Evolutionary conservation across 106 monocot genomes (phyloP).

Genomic region (Agapanthus africanus): DNA sequence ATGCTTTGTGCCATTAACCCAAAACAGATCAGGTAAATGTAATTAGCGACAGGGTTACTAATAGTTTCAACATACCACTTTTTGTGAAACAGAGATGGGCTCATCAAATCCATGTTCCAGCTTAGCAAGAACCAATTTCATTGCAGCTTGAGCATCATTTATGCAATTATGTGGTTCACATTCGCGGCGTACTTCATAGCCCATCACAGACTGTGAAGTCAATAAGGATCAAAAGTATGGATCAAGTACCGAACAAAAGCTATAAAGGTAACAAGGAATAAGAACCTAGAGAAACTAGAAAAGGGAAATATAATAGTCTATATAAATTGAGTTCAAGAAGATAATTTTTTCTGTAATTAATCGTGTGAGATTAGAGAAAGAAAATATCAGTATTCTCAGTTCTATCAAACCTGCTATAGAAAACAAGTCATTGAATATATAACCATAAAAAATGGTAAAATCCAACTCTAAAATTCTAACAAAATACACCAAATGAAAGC

Average conservation of each 20-base stretch:
- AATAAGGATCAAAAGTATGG: background rate
- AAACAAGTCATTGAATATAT: background rate
- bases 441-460: background rate
- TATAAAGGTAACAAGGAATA: background rate
- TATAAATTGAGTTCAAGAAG: slow-evolving; percentile 5
- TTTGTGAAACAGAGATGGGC: slow-evolving; percentile 32
- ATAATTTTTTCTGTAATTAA: background rate
- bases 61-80: slow-evolving; percentile 11
- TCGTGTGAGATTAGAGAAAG: too few relatives aligned
- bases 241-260: too few relatives aligned
- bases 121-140: slow-evolving; percentile 79
- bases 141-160: slow-evolving; percentile 68
- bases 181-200: slow-evolving; percentile 45
- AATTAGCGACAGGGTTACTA: background rate
- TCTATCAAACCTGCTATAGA: background rate
- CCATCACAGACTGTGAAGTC: slow-evolving; percentile 43
- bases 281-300: background rate
- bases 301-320: too few relatives aligned
- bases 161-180: slow-evolving; percentile 72
- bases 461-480: background rate
- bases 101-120: slow-evolving; percentile 51
- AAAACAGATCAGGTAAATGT: too few relatives aligned
- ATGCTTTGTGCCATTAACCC: too few relatives aligned
- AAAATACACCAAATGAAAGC: background rate
- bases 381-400: too few relatives aligned